phyloP scores from a whole-genome alignment of 179 eudicot genomes.

The Silene vulgaris region DNA sequence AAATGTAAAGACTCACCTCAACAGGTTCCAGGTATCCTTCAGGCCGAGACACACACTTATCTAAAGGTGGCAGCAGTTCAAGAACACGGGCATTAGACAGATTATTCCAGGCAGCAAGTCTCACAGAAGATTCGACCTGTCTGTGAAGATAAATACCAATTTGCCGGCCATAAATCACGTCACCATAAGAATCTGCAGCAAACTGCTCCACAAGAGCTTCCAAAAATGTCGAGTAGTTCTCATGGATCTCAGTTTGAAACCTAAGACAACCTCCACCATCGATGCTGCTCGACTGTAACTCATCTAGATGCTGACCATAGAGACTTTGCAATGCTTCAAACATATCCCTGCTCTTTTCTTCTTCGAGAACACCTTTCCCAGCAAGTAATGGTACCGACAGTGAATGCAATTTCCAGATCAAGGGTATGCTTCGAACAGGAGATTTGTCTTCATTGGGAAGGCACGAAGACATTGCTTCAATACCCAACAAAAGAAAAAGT shows the following conservation, averaged over 20 bases:
- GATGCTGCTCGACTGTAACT: slow-evolving; percentile 25
- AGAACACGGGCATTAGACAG: slow-evolving; percentile 67
- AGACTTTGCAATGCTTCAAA: slow-evolving; percentile 62
- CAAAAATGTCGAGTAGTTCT: slow-evolving; percentile 58
- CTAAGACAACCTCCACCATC: slow-evolving; percentile 31
- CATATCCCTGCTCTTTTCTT: slow-evolving; percentile 58
- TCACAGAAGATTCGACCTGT: slow-evolving; percentile 51
- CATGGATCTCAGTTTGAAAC: slow-evolving; percentile 68
- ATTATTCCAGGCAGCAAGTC: slow-evolving; percentile 73
- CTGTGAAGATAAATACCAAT: slow-evolving; percentile 19
- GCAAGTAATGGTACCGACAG: slow-evolving; percentile 55
- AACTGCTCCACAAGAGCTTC: slow-evolving; percentile 83
- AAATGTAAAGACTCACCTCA: slow-evolving; percentile 47
- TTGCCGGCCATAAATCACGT: slow-evolving; percentile 34
- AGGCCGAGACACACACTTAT: slow-evolving; percentile 44
- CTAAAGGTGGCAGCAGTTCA: slow-evolving; percentile 77
- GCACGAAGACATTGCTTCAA: slow-evolving; percentile 57
- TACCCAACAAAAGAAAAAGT: slow-evolving; percentile 68
- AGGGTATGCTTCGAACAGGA: slow-evolving; percentile 41
- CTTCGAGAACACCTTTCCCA: slow-evolving; percentile 75
- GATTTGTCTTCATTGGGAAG: slow-evolving; percentile 36
- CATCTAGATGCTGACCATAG: slow-evolving; percentile 61
- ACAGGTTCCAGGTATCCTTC: slow-evolving; percentile 80
- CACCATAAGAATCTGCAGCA: slow-evolving; percentile 83
- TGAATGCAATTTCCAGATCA: slow-evolving; percentile 83